Evolutionary conservation across 768 basidiomycete genomes (phyloP).

Genomic region (Saitozyma sp.): DNA sequence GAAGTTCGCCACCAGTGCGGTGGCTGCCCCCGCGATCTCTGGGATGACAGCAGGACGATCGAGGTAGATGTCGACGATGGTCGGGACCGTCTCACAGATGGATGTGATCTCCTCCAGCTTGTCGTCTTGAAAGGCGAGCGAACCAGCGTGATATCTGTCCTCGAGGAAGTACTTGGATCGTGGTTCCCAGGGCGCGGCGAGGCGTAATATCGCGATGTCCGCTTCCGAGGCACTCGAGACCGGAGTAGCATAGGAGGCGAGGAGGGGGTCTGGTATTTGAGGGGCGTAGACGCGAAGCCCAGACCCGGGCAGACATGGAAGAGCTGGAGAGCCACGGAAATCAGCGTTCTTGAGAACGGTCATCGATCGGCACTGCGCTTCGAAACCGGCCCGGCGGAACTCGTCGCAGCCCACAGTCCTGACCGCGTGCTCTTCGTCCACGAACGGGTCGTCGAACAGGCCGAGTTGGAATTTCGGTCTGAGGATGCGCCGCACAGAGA

Average conservation of each 20-base stretch:
- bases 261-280: slow-evolving; percentile 2
- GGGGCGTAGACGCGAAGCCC: slow-evolving; percentile 3
- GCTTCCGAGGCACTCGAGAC: slow-evolving; percentile 4
- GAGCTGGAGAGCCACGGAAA: not conserved
- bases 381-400: slow-evolving; percentile 5
- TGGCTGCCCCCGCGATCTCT: not conserved
- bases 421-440: slow-evolving; percentile 10
- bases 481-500: slow-evolving; percentile 9
- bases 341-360: slow-evolving; percentile 5
- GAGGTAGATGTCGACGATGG: slow-evolving; percentile 10
- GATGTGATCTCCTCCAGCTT: slow-evolving; percentile 4
- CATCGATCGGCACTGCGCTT: slow-evolving; percentile 11
- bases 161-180: slow-evolving; percentile 5
- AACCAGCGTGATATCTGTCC: slow-evolving; percentile 7
- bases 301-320: not conserved
- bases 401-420: slow-evolving; percentile 7
- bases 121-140: slow-evolving; percentile 9
- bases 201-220: slow-evolving; percentile 11
- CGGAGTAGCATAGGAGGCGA: not conserved
- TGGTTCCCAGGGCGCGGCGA: slow-evolving; percentile 5
- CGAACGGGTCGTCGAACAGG: slow-evolving; percentile 13
- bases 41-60: slow-evolving; percentile 11
- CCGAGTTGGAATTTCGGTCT: slow-evolving; percentile 10
- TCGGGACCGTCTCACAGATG: slow-evolving; percentile 4
- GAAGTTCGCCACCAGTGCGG: slow-evolving; percentile 7